Base-by-base conservation (phyloP, 176 grass and related monocot genomes). In the Puccinellia tenuiflora region DNA sequence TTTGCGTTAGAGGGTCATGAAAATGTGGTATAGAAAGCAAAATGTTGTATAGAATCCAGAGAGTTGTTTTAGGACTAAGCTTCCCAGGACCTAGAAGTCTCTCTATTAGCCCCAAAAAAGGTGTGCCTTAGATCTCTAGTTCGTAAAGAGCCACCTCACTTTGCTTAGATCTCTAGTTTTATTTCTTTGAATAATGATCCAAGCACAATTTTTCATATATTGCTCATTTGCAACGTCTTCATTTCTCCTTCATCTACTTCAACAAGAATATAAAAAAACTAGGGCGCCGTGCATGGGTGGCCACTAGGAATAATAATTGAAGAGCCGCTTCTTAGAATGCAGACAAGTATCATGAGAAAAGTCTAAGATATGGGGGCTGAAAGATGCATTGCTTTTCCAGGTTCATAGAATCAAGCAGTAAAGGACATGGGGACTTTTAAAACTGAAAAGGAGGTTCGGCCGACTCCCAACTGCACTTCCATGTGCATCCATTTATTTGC, bases 401-500 rank as follows among this genome's bases (percentile, higher is more conserved):
- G 80, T 89, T 86, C 77, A 76, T 68, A 24, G 76, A 85, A 89
- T 80, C 87, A 75, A 70, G 84, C 80, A 84, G 73, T 54, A 88
- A 87, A 86, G 67, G 82, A 81, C 79, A 83, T 22, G 51, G 43
- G 30, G 52, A 72, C 85, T 86, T 92, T 79, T 90, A 87, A 90
- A 95, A 81, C 77, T 81, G 85, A 92, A 95, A 92, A 92, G 88
- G 76, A 90, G n/a, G 28, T 40, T 34, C 30, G 61, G 77, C 7
- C 73, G 46, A 71, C 57, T 3, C 73, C 62, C 79, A 89, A 89
- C 78, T 64, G 73, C 86, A 82, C 56, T 77, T 87, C 52, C 89
- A 93, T 93, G 94, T 93, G 94, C 94, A 85, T 93, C 91, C 84
- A 93, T 93, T 88, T 80, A 91, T 90, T 89, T 86, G 84, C 89